A percentile compares a stretch with the other conserved stretches of the same genome.
Evolutionary conservation across 495 filamentous ascomycete genomes (phyloP).

Genomic region (Xanthoparmelia taractica): DNA sequence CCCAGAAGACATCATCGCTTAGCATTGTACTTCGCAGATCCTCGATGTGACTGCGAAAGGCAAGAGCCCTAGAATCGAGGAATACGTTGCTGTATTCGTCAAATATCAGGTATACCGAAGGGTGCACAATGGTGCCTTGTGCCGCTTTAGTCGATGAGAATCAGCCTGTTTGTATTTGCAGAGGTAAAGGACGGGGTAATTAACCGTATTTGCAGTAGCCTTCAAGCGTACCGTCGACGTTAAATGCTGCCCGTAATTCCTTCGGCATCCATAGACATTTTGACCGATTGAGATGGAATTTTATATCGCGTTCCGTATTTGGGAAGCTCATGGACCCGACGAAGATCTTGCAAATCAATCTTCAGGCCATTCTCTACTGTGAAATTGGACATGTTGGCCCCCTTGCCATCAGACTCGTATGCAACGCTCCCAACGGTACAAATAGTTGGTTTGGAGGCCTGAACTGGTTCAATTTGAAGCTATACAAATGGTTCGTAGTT

Average conservation of each 20-base stretch:
- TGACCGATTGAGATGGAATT: slow-evolving; percentile 4
- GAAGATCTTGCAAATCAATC: slow-evolving; percentile 28
- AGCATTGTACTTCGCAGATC: background rate
- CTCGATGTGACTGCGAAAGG: slow-evolving; percentile 2
- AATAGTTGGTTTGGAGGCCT: too few relatives aligned
- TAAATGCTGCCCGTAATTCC: slow-evolving; percentile 13
- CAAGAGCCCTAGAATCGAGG: slow-evolving; percentile 4
- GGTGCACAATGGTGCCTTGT: slow-evolving; percentile 32
- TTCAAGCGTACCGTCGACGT: slow-evolving; percentile 18
- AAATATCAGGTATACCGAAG: slow-evolving; percentile 30
- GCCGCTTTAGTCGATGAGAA: slow-evolving; percentile 17
- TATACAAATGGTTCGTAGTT: too few relatives aligned
- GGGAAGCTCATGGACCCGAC: slow-evolving; percentile 15
- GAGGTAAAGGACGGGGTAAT: background rate
- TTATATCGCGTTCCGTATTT: slow-evolving; percentile 11
- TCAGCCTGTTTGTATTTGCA: background rate
- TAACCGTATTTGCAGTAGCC: slow-evolving; percentile 9
- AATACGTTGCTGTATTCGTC: slow-evolving; percentile 24
- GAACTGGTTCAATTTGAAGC: too few relatives aligned
- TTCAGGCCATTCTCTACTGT: slow-evolving; percentile 26
- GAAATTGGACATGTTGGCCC: slow-evolving; percentile 7
- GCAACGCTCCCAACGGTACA: too few relatives aligned
- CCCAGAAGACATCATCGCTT: slow-evolving; percentile 17
- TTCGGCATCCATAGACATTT: slow-evolving; percentile 5
- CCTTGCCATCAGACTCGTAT: slow-evolving; percentile 6